phyloP scores from a whole-genome alignment of 352 stramenopile genomes.

The Achlya hypogyna region DNA sequence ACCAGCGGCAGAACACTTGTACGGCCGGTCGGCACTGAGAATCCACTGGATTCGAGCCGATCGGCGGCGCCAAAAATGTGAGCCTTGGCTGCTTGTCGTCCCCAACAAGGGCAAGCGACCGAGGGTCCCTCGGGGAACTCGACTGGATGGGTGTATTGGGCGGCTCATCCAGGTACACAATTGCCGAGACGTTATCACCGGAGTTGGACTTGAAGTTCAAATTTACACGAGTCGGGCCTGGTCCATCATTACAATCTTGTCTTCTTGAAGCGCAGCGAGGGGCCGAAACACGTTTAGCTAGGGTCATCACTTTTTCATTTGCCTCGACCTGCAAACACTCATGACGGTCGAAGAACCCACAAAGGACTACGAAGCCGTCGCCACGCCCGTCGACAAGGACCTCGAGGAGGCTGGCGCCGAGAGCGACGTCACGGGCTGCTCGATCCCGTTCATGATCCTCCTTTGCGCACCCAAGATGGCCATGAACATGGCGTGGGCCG shows the following conservation, averaged over 20 bases:
- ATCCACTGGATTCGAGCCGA: too few species aligned
- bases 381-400: not conserved
- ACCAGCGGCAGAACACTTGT: too few species aligned
- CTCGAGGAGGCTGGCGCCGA: not conserved
- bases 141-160: too few species aligned
- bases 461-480: conserved; percentile 46
- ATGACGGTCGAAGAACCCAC: not conserved
- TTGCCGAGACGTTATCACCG: too few species aligned
- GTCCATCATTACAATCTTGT: not conserved
- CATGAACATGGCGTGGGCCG: conserved; percentile 48
- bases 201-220: not conserved
- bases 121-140: too few species aligned
- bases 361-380: not conserved
- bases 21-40: too few species aligned
- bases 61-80: too few species aligned
- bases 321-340: not conserved
- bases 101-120: too few species aligned
- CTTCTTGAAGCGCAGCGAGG: not conserved
- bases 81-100: too few species aligned
- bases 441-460: conserved; percentile 29
- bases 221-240: not conserved
- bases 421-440: conserved; percentile 12
- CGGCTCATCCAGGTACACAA: too few species aligned
- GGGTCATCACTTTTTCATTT: not conserved
- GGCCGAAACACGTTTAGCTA: not conserved